Conservation (phyloP, 192 early-diverging fungal species). For the Piromyces sp. region DNA sequence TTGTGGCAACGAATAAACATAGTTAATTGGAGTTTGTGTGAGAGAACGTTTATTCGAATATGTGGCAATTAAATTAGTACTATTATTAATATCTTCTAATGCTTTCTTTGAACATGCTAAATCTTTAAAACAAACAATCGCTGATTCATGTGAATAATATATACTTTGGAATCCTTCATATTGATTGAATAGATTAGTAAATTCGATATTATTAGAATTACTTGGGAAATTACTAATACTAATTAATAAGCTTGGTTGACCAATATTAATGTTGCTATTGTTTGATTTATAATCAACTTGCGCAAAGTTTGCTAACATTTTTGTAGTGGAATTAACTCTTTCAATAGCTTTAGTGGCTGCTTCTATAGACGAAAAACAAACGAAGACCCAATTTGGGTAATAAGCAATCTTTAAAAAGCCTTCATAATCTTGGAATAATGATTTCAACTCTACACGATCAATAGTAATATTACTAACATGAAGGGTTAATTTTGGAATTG, state of each 20-base stretch:
- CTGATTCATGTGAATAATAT: neutral
- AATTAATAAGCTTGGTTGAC: neutral
- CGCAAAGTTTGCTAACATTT: conserved; percentile 7
- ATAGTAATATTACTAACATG: conserved; percentile 3
- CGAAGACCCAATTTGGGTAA: conserved; percentile 4
- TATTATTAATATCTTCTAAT: conserved; percentile 1
- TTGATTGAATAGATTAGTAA: conserved; percentile 3
- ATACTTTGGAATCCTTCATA: conserved; percentile 1
- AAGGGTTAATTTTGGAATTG: conserved; percentile 2
- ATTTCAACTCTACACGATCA: conserved; percentile 3
- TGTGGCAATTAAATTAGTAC: conserved; percentile 3
- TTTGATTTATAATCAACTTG: conserved; percentile 2
- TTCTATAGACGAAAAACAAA: neutral
- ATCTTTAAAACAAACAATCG: neutral
- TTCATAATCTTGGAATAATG: neutral
- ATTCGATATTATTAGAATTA: neutral
- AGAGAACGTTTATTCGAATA: neutral
- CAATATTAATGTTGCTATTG: conserved; percentile 1
- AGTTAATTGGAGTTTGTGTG: neutral
- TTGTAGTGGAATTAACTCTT: neutral
- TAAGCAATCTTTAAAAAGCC: conserved; percentile 3
- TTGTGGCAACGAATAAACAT: neutral
- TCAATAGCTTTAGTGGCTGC: conserved; percentile 1
- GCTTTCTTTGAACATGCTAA: neutral
- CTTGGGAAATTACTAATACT: conserved; percentile 2